A percentile compares a stretch with the other conserved stretches of the same genome.
Conservation (phyloP, 2,329 filamentous ascomycete species). For the Aspergillus ochraceoroseus region DNA sequence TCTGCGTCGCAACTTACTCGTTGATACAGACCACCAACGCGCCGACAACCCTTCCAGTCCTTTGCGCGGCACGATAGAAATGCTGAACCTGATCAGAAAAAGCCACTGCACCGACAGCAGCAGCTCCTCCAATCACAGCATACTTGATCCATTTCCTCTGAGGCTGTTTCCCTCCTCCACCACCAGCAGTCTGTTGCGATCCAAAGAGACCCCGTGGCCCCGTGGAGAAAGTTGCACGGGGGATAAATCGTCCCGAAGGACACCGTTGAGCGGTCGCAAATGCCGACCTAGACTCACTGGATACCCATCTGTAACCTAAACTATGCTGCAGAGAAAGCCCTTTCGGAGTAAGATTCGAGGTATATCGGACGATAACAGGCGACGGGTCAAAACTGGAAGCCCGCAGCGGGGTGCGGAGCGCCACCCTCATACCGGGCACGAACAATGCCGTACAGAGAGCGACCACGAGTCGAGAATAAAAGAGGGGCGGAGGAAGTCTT, state of each 20-base stretch:
- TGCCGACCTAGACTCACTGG: neutral
- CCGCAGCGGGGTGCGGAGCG: slow-evolving; percentile 33
- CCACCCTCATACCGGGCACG: slow-evolving; percentile 33
- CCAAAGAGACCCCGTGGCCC: slow-evolving; percentile 17
- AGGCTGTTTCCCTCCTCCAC: slow-evolving; percentile 13
- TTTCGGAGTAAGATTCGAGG: slow-evolving; percentile 18
- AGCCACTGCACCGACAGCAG: slow-evolving; percentile 45
- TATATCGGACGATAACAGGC: slow-evolving; percentile 26
- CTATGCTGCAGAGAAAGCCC: slow-evolving; percentile 8
- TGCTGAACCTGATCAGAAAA: slow-evolving; percentile 67
- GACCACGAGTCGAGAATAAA: slow-evolving; percentile 12
- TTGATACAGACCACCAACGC: slow-evolving; percentile 78
- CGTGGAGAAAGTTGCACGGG: slow-evolving; percentile 19
- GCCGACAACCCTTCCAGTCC: slow-evolving; percentile 71
- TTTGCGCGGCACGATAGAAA: slow-evolving; percentile 67
- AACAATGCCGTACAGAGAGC: slow-evolving; percentile 19
- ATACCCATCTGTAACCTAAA: neutral
- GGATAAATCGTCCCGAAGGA: neutral
- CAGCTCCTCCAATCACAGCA: slow-evolving; percentile 32
- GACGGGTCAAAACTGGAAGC: slow-evolving; percentile 29
- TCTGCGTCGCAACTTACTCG: slow-evolving; percentile 57
- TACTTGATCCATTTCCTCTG: slow-evolving; percentile 30
- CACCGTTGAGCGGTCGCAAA: slow-evolving; percentile 2
- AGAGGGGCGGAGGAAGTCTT: slow-evolving; percentile 2
- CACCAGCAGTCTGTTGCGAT: slow-evolving; percentile 9